Conservation (phyloP, 75 land plant genomes). For the Isoetes taiwanensis region DNA sequence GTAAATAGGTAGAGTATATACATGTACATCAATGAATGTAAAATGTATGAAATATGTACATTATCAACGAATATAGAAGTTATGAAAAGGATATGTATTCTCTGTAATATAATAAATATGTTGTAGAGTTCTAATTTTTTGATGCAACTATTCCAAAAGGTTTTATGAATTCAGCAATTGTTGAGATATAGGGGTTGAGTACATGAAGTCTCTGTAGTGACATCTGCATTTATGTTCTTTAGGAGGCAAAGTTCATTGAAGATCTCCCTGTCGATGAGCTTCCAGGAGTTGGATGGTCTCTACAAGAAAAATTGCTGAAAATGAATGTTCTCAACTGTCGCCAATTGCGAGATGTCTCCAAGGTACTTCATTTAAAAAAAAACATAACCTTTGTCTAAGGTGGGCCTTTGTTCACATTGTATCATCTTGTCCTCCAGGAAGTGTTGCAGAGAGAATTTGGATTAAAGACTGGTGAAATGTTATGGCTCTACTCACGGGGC, state of each 20-base stretch:
- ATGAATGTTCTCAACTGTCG: slow-evolving; percentile 49
- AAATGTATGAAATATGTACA: too few relatives aligned
- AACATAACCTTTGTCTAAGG: not conserved
- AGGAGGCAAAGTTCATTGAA: slow-evolving; percentile 59
- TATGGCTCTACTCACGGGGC: slow-evolving; percentile 78
- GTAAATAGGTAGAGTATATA: too few relatives aligned
- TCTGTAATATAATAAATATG: too few relatives aligned
- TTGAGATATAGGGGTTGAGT: too few relatives aligned
- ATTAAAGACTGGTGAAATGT: slow-evolving; percentile 74
- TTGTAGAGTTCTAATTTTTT: not conserved
- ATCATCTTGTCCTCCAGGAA: slow-evolving; percentile 35
- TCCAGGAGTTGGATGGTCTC: slow-evolving; percentile 82
- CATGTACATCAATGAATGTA: too few relatives aligned
- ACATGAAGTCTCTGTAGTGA: too few relatives aligned
- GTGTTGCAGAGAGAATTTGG: slow-evolving; percentile 76
- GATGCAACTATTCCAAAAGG: too few relatives aligned
- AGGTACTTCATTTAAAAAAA: slow-evolving; percentile 29
- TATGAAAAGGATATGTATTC: too few relatives aligned
- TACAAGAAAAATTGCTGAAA: slow-evolving; percentile 49
- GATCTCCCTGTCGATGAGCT: slow-evolving; percentile 67
- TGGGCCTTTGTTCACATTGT: not conserved
- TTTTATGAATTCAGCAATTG: too few relatives aligned
- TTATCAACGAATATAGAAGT: too few relatives aligned
- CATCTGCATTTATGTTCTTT: not conserved
- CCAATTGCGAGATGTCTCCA: slow-evolving; percentile 56